Conservation (phyloP, 2,329 filamentous ascomycete species). For the Dendrostoma leiphaemia region DNA sequence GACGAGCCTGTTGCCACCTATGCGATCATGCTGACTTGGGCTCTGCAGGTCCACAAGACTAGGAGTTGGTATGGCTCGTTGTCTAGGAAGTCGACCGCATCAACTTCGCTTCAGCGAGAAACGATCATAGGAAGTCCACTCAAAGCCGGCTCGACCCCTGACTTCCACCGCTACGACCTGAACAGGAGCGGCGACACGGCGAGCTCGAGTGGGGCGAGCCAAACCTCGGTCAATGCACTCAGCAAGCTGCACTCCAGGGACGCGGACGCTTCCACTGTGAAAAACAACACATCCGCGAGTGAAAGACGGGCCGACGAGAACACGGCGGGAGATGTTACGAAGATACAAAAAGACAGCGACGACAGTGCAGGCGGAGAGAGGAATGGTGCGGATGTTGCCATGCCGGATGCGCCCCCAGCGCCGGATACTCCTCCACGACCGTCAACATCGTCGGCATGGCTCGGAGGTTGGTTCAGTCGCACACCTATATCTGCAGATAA, state of each 20-base stretch:
- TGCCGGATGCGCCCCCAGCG: conserved; percentile 5
- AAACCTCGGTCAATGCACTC: conserved; percentile 29
- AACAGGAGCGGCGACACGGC: conserved; percentile 34
- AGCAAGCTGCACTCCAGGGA: conserved; percentile 30
- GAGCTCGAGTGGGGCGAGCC: conserved; percentile 29
- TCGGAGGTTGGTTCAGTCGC: conserved; percentile 48
- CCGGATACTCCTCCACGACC: conserved; percentile 18
- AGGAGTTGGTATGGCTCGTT: conserved; percentile 64
- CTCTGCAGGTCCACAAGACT: conserved; percentile 46
- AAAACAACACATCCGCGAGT: neutral
- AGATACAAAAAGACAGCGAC: neutral
- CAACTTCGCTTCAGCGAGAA: conserved; percentile 59
- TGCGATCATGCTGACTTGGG: conserved; percentile 6
- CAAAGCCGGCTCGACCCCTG: conserved; percentile 42
- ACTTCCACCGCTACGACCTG: conserved; percentile 51
- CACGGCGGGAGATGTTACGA: neutral
- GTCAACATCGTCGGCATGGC: conserved; percentile 47
- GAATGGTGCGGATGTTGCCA: neutral
- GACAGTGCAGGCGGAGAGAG: neutral
- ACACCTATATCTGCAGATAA: conserved; percentile 2
- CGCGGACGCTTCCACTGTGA: neutral
- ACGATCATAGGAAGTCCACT: conserved; percentile 58
- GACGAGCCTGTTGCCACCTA: no score
- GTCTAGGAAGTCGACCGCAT: conserved; percentile 58
- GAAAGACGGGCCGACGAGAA: neutral